phyloP scores from a whole-genome alignment of 306 rosid genomes.

The Cicer chorassanicum region DNA sequence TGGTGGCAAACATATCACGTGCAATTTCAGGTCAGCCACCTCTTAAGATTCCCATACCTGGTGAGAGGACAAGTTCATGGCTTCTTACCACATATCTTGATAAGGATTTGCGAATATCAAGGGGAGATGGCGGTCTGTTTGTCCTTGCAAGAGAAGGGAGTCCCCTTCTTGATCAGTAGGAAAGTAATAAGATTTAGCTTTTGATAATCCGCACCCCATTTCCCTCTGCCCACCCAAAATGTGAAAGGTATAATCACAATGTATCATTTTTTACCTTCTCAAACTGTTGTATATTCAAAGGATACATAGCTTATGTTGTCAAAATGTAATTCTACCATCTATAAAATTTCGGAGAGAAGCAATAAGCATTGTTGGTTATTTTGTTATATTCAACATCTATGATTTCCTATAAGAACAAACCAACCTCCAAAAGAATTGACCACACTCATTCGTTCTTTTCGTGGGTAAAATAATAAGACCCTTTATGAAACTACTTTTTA shows the following conservation, averaged over 20 bases:
- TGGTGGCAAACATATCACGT: slow-evolving; percentile 64
- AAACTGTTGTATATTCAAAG: slow-evolving; percentile 29
- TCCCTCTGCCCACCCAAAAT: slow-evolving; percentile 12
- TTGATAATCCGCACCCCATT: slow-evolving; percentile 1
- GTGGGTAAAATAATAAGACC: too few species aligned
- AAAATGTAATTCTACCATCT: slow-evolving; percentile 35
- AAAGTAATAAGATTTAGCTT: slow-evolving; percentile 25
- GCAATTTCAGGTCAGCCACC: slow-evolving; percentile 82
- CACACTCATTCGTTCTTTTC: too few species aligned
- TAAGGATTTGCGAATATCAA: slow-evolving; percentile 81
- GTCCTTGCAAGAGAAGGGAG: slow-evolving; percentile 89
- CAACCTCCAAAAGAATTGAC: too few species aligned
- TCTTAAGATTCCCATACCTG: slow-evolving; percentile 84
- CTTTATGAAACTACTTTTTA: background rate
- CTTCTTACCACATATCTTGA: slow-evolving; percentile 87
- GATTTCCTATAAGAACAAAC: too few species aligned
- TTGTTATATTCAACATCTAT: too few species aligned
- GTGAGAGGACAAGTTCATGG: slow-evolving; percentile 88
- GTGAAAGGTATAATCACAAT: slow-evolving; percentile 18
- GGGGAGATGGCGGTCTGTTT: slow-evolving; percentile 96
- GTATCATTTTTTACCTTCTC: slow-evolving; percentile 4
- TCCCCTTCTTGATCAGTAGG: slow-evolving; percentile 66
- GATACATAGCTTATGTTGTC: slow-evolving; percentile 28
- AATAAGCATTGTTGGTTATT: too few species aligned
- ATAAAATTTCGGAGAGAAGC: slow-evolving; percentile 19